Percentiles rank a stretch among this genome's conserved stretches.
These are phyloP conservation scores for sunflower (Helianthus annuus) DNA, from an alignment of 129 eudicot species.

Conservation along the genomic window HanXRQr2.0-SUNRISE NC_035441.2:105451887-105452386, in stretches of 20 bases:
- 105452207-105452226: not conserved
- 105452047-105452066: conserved; percentile 38
- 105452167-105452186: conserved; percentile 31
- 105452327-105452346: no score
- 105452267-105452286: not conserved
- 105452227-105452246: not conserved
- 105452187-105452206: conserved; percentile 10
- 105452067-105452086: conserved; percentile 27
- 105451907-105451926: conserved; percentile 6
- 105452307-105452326: not conserved
- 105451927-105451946: conserved; percentile 29
- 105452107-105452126: conserved; percentile 10
- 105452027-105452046: conserved; percentile 45
- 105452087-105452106: conserved; percentile 25
- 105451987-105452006: conserved; percentile 56
- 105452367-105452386: no score
- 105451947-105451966: conserved; percentile 48
- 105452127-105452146: not conserved
- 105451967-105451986: conserved; percentile 54
- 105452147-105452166: not conserved
- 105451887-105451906: not conserved
- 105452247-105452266: not conserved
- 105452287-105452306: not conserved
- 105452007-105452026: conserved; percentile 41
- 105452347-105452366: no score